phyloP scores from a whole-genome alignment of 2,329 filamentous ascomycete genomes.

The Colletotrichum echinochloae region DNA sequence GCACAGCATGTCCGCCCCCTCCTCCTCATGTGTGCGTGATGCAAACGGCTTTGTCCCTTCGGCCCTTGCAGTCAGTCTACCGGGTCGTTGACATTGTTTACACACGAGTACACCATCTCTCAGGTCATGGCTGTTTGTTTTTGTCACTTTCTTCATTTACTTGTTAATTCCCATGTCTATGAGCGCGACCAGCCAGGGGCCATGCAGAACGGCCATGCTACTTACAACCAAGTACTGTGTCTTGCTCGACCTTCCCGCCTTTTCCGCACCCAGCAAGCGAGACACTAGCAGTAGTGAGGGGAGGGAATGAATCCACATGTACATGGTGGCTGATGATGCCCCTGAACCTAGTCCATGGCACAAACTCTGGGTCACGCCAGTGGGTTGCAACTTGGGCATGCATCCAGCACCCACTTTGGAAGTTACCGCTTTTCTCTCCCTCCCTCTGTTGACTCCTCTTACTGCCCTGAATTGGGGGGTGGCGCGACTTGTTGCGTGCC shows the following conservation, averaged over 20 bases:
- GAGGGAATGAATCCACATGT: slow-evolving; percentile 12
- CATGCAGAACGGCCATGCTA: slow-evolving; percentile 1
- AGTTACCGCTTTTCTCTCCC: neutral
- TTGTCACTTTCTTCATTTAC: neutral
- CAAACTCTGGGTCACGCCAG: slow-evolving; percentile 31
- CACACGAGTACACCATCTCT: slow-evolving; percentile 14
- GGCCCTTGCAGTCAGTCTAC: neutral
- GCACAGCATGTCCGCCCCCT: neutral
- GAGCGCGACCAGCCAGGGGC: slow-evolving; percentile 4
- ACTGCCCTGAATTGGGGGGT: slow-evolving; percentile 7
- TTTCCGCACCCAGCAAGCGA: slow-evolving; percentile 38
- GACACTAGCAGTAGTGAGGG: neutral
- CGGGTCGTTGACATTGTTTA: slow-evolving; percentile 10
- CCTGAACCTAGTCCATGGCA: slow-evolving; percentile 26
- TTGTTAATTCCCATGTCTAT: neutral
- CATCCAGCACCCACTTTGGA: slow-evolving; percentile 16
- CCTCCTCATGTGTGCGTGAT: too few relatives aligned
- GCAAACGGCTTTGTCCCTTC: neutral
- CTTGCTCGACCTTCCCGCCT: slow-evolving; percentile 18
- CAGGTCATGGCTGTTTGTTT: neutral
- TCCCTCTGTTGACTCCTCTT: slow-evolving; percentile 1
- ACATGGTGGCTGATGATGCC: slow-evolving; percentile 27
- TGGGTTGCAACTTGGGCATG: slow-evolving; percentile 1
- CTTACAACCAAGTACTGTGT: slow-evolving; percentile 19
- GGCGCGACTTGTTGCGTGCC: slow-evolving; percentile 37